Conservation (phyloP, 495 filamentous ascomycete species). For the Articulospora tetracladia region DNA sequence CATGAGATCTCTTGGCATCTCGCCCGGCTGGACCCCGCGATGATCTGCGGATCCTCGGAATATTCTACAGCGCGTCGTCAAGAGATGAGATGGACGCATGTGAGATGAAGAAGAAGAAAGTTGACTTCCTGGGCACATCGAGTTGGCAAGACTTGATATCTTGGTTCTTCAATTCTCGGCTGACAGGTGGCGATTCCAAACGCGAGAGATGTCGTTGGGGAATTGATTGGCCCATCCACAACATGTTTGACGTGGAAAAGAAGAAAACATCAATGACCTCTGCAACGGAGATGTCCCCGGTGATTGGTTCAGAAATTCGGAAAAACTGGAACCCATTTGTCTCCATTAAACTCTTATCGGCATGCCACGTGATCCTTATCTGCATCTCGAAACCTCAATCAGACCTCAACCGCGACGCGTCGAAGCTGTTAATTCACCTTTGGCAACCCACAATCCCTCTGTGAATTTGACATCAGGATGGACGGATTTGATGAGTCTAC, state of each 20-base stretch:
- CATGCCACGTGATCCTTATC: not conserved
- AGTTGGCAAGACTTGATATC: too few relatives aligned
- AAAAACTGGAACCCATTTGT: not conserved
- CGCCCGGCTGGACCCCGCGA: not conserved
- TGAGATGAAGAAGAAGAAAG: not conserved
- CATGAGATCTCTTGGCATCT: not conserved
- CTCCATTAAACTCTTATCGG: not conserved
- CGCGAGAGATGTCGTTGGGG: too few relatives aligned
- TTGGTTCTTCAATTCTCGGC: too few relatives aligned
- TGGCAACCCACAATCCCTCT: too few relatives aligned
- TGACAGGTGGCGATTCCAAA: too few relatives aligned
- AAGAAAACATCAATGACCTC: too few relatives aligned
- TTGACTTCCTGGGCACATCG: not conserved
- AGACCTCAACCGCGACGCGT: not conserved
- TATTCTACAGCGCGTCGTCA: not conserved
- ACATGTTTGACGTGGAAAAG: too few relatives aligned
- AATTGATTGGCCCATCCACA: too few relatives aligned
- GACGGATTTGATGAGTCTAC: not conserved
- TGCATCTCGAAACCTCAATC: not conserved
- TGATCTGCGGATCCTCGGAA: not conserved
- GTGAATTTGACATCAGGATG: too few relatives aligned
- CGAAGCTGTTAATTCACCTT: not conserved
- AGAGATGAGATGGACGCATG: not conserved
- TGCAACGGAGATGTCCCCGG: not conserved
- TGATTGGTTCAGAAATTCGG: not conserved